Evolutionary conservation across 768 basidiomycete species (phyloP).

Genomic region (Trametes cingulata): DNA sequence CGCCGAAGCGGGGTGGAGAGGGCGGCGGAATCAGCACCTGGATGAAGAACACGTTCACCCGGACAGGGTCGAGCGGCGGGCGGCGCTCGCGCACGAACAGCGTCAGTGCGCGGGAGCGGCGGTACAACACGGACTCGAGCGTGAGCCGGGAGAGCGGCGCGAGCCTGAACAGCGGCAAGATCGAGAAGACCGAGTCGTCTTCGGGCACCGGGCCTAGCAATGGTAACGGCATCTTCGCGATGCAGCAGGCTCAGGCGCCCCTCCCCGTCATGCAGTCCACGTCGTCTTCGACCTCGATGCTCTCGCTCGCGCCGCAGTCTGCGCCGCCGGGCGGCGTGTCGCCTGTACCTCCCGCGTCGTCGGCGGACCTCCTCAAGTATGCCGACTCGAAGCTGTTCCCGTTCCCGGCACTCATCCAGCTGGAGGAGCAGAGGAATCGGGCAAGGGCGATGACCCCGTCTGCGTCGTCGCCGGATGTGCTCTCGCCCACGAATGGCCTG

Average conservation of each 20-base stretch:
- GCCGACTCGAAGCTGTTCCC: conserved; percentile 82
- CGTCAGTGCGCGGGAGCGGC: conserved; percentile 62
- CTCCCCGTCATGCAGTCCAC: conserved; percentile 52
- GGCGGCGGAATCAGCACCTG: conserved; percentile 54
- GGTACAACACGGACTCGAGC: conserved; percentile 71
- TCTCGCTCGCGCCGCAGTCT: conserved; percentile 59
- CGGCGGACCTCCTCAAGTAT: conserved; percentile 72
- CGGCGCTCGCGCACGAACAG: conserved; percentile 82
- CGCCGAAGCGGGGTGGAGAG: conserved; percentile 60
- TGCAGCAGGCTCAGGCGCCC: conserved; percentile 41
- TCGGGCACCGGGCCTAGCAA: background rate
- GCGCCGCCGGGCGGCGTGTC: conserved; percentile 57
- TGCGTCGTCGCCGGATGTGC: conserved; percentile 50
- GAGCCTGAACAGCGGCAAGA: conserved; percentile 64
- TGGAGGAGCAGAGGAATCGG: conserved; percentile 72
- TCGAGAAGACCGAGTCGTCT: conserved; percentile 46
- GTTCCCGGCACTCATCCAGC: conserved; percentile 81
- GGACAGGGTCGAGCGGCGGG: conserved; percentile 65
- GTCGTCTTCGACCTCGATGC: conserved; percentile 63
- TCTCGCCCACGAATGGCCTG: conserved; percentile 44
- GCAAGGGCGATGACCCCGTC: conserved; percentile 52
- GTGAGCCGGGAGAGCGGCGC: conserved; percentile 76
- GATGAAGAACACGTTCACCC: conserved; percentile 65
- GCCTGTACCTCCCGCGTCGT: conserved; percentile 75
- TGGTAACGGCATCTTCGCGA: conserved; percentile 27